These are phyloP conservation scores for Starmera dryadoides DNA, from an alignment of 805 yeast species.

Conservation along the genomic window DNA sequence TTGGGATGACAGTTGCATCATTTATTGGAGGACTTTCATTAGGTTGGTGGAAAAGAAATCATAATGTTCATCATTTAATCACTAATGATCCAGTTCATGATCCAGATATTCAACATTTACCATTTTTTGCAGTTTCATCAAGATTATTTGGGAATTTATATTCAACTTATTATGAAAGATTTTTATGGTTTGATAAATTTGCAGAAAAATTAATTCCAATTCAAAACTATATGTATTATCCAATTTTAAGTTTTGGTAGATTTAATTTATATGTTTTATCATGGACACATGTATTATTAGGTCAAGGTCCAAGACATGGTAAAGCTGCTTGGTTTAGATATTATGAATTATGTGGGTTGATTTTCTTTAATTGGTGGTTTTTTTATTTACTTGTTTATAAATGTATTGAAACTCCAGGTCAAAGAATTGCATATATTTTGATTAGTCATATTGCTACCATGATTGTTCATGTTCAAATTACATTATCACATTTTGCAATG, in stretches of 20 bases:
- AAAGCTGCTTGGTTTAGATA: constrained; percentile 84
- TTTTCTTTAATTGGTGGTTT: constrained; percentile 74
- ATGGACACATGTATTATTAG: constrained; percentile 69
- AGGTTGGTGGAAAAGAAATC: constrained; percentile 95
- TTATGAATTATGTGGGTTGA: constrained; percentile 63
- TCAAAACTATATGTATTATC: constrained; percentile 70
- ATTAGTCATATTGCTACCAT: constrained; percentile 76
- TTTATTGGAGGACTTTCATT: constrained; percentile 82
- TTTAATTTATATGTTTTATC: constrained; percentile 79
- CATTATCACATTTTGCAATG: constrained; percentile 89
- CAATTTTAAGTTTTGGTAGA: constrained; percentile 74
- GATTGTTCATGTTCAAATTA: constrained; percentile 92
- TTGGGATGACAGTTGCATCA: constrained; percentile 69
- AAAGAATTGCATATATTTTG: constrained; percentile 53
- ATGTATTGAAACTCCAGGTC: constrained; percentile 43
- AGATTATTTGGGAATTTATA: constrained; percentile 61
- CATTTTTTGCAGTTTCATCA: constrained; percentile 81
- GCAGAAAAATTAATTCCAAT: constrained; percentile 53
- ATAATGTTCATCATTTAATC: constrained; percentile 85
- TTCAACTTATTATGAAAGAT: constrained; percentile 73
- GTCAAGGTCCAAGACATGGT: constrained; percentile 75
- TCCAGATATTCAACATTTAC: constrained; percentile 90
- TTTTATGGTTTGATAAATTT: constrained; percentile 57
- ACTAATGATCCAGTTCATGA: constrained; percentile 94
- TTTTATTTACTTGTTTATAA: constrained; percentile 55